phyloP scores from a whole-genome alignment of 192 early-diverging fungal genomes.

The Phycomyces blakesleeanus region DNA sequence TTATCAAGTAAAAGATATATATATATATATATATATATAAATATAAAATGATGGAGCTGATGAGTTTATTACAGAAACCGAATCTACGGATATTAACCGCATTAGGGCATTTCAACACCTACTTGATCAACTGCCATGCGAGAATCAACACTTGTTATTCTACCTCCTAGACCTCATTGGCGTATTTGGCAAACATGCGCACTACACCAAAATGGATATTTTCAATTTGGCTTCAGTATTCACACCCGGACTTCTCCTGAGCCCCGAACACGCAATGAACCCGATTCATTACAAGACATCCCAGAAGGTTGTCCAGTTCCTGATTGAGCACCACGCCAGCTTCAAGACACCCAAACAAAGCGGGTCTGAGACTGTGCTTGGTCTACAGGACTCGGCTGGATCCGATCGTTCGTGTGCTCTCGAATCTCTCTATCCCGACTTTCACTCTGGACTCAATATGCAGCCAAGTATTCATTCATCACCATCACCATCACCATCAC shows the following conservation, averaged over 20 bases:
- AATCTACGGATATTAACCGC: constrained; percentile 24
- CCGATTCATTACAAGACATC: constrained; percentile 71
- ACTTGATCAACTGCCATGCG: constrained; percentile 50
- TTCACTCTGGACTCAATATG: not conserved
- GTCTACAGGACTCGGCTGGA: not conserved
- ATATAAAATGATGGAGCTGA: no score
- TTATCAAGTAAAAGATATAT: no score
- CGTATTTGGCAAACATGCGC: constrained; percentile 45
- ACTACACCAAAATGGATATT: constrained; percentile 65
- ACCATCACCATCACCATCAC: not conserved
- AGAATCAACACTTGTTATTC: constrained; percentile 60
- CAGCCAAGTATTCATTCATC: not conserved
- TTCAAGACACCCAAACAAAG: constrained; percentile 20
- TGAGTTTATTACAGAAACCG: constrained; percentile 15
- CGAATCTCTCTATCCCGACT: not conserved
- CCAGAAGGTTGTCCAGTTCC: constrained; percentile 68
- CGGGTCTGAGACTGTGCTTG: not conserved
- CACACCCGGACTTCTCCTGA: constrained; percentile 68
- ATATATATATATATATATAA: no score
- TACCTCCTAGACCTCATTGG: constrained; percentile 64
- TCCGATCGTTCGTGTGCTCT: no score
- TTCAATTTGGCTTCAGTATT: constrained; percentile 71
- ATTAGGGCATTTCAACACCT: constrained; percentile 48
- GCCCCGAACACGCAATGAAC: constrained; percentile 62
- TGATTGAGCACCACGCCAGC: constrained; percentile 53